phyloP scores from a whole-genome alignment of 495 filamentous ascomycete species.

The Hypoxylon cercidicola region DNA sequence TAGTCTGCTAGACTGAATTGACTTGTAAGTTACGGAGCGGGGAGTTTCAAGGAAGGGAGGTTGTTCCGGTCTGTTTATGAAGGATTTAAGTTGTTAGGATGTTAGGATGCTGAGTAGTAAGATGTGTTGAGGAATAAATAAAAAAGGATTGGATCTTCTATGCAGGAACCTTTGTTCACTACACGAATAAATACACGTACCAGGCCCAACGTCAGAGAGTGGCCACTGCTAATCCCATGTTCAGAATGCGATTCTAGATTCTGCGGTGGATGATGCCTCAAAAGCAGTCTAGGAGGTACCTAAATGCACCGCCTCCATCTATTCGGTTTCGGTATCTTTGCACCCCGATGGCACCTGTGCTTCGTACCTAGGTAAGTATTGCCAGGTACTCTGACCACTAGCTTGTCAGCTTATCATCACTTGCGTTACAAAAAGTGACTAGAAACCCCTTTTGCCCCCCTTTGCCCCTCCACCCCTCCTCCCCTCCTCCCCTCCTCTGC shows the following conservation, averaged over 20 bases:
- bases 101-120: too few species aligned
- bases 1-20: slow-evolving; percentile 16
- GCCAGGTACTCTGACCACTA: too few species aligned
- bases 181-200: slow-evolving; percentile 15
- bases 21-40: slow-evolving; percentile 19
- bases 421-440: slow-evolving; percentile 16
- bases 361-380: slow-evolving; percentile 19
- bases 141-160: slow-evolving; percentile 5
- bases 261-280: slow-evolving; percentile 18
- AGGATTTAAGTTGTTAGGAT: not conserved
- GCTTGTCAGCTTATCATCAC: too few species aligned
- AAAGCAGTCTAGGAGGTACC: not conserved
- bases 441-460: not conserved
- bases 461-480: slow-evolving; percentile 22
- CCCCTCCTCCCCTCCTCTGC: slow-evolving; percentile 6
- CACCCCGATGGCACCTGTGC: slow-evolving; percentile 21
- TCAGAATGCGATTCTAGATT: slow-evolving; percentile 28
- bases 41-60: not conserved
- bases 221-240: slow-evolving; percentile 8
- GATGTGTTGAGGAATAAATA: too few species aligned
- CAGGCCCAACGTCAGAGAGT: slow-evolving; percentile 9
- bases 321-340: slow-evolving; percentile 28
- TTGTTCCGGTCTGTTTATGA: not conserved
- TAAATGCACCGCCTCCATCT: slow-evolving; percentile 23
- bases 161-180: slow-evolving; percentile 6